Evolutionary conservation across 345 rosid genomes (phyloP), one percentile per base, ranked within the genome.

Genomic region (Salix arbutifolia): DNA sequence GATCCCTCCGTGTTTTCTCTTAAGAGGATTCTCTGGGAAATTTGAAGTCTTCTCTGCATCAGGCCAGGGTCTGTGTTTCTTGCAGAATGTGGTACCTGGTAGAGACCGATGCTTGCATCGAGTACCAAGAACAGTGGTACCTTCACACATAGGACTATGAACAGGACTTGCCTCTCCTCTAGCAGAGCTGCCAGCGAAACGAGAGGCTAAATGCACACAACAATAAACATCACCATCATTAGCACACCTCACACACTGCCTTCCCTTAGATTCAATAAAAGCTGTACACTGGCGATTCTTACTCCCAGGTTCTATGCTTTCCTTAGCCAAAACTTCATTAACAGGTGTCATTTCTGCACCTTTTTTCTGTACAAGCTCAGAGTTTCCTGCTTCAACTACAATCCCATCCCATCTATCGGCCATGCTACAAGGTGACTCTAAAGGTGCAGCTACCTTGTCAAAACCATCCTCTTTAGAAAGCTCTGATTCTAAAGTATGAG

Each of bases 161-260:
- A 79, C 80, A 14, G 85, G 84, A n/a, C 89, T 85, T 67, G 76
- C 84, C 85, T 90, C 91, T 48, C 83, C 75, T 83, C 87, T 90
- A 28, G 80, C 42, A 30, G 93, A 82, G 71, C 86, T 88, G n/a
- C 95, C 87, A 5, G 81, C 83, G 76, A 94, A 94, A 78, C 98
- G 97, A 82, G 98, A 90, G 62, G 98, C 96, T 88, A 96, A 86
- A 87, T 96, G 99, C 77, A 96, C 97, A 82, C 99, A 96, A 64
- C 99, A 96, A 77, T 91, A 94, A 70, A 91, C 89, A 85, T 96
- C 99, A 23, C 99, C 97, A 37, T 96, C 98, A 65, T 96, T 96
- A 33, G 98, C 99, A 90, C 94, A 94, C 87, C 99, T 92, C 79
- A 94, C 97, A 71, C 99, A 96, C 82, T 91, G 97, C 73, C 99